A percentile compares a stretch with the other conserved stretches of the same genome.
Evolutionary conservation across 1,284 basidiomycete genomes (phyloP).

Genomic region (Anthracocystis walkeri): DNA sequence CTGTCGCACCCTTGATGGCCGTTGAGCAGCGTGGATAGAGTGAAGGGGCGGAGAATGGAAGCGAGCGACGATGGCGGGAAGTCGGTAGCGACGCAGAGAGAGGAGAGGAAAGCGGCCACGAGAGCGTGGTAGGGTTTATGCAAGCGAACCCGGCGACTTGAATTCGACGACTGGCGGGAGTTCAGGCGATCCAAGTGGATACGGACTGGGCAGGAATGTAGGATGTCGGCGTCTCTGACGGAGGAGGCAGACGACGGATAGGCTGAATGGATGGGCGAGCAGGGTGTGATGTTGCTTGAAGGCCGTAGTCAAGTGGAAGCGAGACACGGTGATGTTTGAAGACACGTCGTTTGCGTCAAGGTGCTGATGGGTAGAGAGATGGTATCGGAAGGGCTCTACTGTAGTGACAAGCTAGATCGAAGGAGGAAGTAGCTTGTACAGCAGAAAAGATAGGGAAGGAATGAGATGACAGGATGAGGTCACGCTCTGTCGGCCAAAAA

Average conservation of each 20-base stretch:
- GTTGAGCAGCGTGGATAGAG: conserved; percentile 11
- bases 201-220: neutral
- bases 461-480: conserved; percentile 9
- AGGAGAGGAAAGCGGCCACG: conserved; percentile 7
- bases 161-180: neutral
- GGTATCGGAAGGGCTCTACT: neutral
- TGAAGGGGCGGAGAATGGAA: conserved; percentile 17
- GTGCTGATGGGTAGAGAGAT: conserved; percentile 2
- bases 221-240: conserved; percentile 14
- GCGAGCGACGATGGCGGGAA: conserved; percentile 27
- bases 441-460: neutral
- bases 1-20: conserved; percentile 13
- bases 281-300: conserved; percentile 10
- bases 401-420: neutral
- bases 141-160: conserved; percentile 8
- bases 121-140: neutral
- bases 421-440: neutral
- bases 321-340: conserved; percentile 8
- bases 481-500: conserved; percentile 5
- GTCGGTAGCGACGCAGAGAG: neutral
- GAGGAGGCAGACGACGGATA: too few relatives aligned
- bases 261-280: neutral
- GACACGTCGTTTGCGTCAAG: neutral
- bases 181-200: neutral
- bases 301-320: conserved; percentile 16